Percentiles rank a stretch among this genome's conserved stretches.
Conservation (phyloP, 306 rosid species). For the Sechiopsis laciniata region DNA sequence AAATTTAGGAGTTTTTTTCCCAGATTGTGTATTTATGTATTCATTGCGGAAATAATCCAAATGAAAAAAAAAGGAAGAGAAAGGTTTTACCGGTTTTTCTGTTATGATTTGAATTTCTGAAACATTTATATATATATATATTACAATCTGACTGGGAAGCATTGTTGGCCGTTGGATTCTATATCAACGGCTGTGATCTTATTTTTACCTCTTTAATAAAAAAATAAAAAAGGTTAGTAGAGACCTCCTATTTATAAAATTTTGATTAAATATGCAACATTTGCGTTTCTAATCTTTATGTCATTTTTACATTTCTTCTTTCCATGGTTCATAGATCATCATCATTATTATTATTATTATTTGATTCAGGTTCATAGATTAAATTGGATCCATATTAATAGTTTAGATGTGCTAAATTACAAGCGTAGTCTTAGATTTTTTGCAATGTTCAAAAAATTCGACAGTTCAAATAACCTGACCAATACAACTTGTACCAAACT, state of each 20-base stretch:
- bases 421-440: too few species aligned
- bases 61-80: slow-evolving; percentile 3
- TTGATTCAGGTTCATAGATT: too few species aligned
- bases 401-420: too few species aligned
- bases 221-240: too few species aligned
- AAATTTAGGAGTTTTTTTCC: too few species aligned
- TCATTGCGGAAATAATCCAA: not conserved
- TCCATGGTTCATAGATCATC: too few species aligned
- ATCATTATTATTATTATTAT: too few species aligned
- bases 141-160: not conserved
- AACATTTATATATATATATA: not conserved
- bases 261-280: not conserved
- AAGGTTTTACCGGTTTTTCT: slow-evolving; percentile 25
- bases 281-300: not conserved
- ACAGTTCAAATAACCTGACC: too few species aligned
- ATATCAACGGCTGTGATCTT: not conserved
- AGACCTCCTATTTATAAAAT: not conserved
- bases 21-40: too few species aligned
- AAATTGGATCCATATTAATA: too few species aligned
- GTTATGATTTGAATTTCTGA: not conserved
- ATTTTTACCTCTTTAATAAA: not conserved
- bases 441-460: too few species aligned
- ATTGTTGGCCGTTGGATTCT: slow-evolving; percentile 2
- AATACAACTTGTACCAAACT: too few species aligned
- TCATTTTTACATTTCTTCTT: not conserved